A percentile compares a stretch with the other conserved stretches of the same genome.
These are phyloP conservation scores for Lachnellula suecica DNA, from an alignment of 2,329 filamentous ascomycete species.

Conservation along the genomic window DNA sequence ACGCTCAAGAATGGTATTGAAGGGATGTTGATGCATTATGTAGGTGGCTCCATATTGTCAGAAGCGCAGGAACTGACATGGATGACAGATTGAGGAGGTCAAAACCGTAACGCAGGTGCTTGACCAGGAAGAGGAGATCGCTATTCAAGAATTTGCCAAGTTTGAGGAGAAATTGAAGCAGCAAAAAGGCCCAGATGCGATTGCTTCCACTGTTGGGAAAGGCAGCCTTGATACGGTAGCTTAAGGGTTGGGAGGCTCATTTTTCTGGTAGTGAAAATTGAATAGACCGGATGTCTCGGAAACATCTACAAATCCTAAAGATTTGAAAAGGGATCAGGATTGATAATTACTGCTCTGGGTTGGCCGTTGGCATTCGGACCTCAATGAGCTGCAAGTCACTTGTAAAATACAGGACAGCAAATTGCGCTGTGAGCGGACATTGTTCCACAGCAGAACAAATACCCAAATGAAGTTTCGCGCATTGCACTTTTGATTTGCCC, in stretches of 20 bases:
- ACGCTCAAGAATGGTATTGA: conserved; percentile 98
- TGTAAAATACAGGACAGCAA: neutral
- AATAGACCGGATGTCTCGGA: neutral
- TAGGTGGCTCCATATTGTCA: conserved; percentile 45
- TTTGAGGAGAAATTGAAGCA: conserved; percentile 82
- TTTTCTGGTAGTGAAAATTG: neutral
- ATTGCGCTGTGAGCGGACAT: neutral
- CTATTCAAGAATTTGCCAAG: conserved; percentile 83
- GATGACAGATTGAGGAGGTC: conserved; percentile 82
- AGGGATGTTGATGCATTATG: conserved; percentile 96
- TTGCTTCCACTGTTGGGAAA: conserved; percentile 25
- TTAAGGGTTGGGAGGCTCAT: conserved; percentile 11
- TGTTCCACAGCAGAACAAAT: conserved; percentile 23
- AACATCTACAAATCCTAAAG: neutral
- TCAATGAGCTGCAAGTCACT: neutral
- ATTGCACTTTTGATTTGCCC: conserved; percentile 11
- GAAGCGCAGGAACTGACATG: conserved; percentile 23
- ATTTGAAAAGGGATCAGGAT: too few species aligned
- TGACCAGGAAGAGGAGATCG: conserved; percentile 88
- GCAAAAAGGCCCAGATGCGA: conserved; percentile 42
- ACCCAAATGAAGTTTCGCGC: conserved; percentile 25
- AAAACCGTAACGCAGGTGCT: conserved; percentile 88
- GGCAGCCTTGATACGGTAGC: conserved; percentile 26
- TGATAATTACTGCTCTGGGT: too few species aligned
- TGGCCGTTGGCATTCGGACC: neutral